A percentile compares a stretch with the other conserved stretches of the same genome.
Conservation (phyloP, 2,329 filamentous ascomycete species). For the Curvularia lunata region DNA sequence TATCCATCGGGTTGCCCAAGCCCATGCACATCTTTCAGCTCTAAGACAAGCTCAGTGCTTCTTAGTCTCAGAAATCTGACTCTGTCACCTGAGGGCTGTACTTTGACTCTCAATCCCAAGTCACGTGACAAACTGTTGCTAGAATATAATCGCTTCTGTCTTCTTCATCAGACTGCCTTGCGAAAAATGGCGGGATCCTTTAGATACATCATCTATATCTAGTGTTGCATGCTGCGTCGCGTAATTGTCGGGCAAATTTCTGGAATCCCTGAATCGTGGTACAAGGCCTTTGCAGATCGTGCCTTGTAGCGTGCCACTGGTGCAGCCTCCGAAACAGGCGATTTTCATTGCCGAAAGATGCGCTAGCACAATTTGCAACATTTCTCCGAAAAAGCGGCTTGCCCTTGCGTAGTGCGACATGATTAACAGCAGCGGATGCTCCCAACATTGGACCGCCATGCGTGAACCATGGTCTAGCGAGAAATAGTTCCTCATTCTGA, state of each 20-base stretch:
- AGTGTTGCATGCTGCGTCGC: not conserved
- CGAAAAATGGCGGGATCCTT: not conserved
- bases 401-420: not conserved
- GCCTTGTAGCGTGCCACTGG: not conserved
- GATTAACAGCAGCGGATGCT: not conserved
- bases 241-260: not conserved
- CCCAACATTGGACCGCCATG: not conserved
- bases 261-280: not conserved
- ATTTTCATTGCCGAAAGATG: not conserved
- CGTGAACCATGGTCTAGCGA: not conserved
- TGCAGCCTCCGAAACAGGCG: not conserved
- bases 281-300: not conserved
- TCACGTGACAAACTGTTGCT: not conserved
- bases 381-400: not conserved
- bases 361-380: not conserved
- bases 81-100: no score
- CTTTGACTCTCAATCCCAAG: no score
- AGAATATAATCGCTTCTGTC: not conserved
- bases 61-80: no score
- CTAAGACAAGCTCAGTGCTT: no score
- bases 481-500: not conserved
- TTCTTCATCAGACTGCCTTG: not conserved
- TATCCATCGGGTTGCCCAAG: no score
- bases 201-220: not conserved
- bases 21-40: no score